Evolutionary conservation across 2,329 filamentous ascomycete genomes (phyloP).

Genomic region (Raffaelea ambrosiae): DNA sequence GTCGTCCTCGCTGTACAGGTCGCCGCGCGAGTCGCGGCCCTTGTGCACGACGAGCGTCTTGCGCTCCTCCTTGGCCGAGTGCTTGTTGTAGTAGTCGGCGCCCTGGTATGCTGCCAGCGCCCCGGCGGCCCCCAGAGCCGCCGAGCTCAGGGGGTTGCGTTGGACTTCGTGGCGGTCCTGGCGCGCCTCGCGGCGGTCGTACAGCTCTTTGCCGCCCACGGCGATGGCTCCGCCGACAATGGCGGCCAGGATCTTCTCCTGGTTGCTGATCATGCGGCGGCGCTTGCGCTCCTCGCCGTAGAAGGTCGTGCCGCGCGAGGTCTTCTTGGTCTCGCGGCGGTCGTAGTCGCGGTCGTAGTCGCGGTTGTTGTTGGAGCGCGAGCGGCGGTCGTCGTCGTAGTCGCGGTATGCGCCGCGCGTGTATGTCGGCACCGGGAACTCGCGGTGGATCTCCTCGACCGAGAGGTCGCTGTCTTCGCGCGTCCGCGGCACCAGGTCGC

Average conservation of each 20-base stretch:
- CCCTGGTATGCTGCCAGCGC: slow-evolving; percentile 57
- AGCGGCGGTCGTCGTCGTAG: slow-evolving; percentile 41
- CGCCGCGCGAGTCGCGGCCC: slow-evolving; percentile 33
- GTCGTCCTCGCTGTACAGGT: slow-evolving; percentile 42
- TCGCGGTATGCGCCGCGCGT: slow-evolving; percentile 49
- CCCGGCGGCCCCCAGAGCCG: slow-evolving; percentile 54
- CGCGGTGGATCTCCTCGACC: slow-evolving; percentile 74
- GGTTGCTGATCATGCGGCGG: slow-evolving; percentile 47
- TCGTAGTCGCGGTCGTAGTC: slow-evolving; percentile 39
- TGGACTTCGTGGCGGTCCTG: slow-evolving; percentile 39
- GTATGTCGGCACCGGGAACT: slow-evolving; percentile 68
- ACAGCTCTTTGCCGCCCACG: slow-evolving; percentile 59
- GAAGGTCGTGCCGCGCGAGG: slow-evolving; percentile 36
- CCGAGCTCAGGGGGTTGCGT: slow-evolving; percentile 50
- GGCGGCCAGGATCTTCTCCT: slow-evolving; percentile 60
- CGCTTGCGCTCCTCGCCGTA: slow-evolving; percentile 50
- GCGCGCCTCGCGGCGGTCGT: slow-evolving; percentile 52
- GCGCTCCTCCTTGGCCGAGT: slow-evolving; percentile 43
- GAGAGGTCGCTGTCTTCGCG: slow-evolving; percentile 68
- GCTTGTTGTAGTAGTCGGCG: slow-evolving; percentile 55
- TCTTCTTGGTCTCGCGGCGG: slow-evolving; percentile 40
- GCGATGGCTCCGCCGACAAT: slow-evolving; percentile 55
- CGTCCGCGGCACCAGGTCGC: slow-evolving; percentile 46
- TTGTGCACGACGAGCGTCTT: slow-evolving; percentile 44
- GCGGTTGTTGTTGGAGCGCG: slow-evolving; percentile 28